Base-by-base conservation (phyloP, 2,329 filamentous ascomycete species). In the Colletotrichum tropicale region DNA sequence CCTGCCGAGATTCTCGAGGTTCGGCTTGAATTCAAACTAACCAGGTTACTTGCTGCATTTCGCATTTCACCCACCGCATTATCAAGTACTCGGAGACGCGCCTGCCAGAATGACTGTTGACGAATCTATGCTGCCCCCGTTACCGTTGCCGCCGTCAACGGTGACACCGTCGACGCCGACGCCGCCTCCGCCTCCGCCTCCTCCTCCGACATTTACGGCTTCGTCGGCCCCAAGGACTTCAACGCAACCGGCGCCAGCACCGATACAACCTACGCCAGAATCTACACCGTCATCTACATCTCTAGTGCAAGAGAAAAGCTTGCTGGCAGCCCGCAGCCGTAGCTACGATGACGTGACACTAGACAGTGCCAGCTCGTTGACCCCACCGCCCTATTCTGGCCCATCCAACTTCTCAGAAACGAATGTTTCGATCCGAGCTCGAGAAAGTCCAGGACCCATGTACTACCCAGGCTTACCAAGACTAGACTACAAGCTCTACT, bases 401-500 rank as follows among this genome's bases (percentile, higher is more conserved):
- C 83, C 84, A 8, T 80, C 78, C 43, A 79, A 72, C 62, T 71
- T 71, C 21, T 77, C 77, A 24, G 76, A 79, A 55, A 55, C 65
- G 43, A 43, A 62, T 38, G 26, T 72, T 56, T 56, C 70, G 43
- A 65, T 61, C 71, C 66, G 75, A 18, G 34, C 61, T 28, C 66
- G 76, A 52, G 32, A 64, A 43, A 43, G 69, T 76, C 26, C 82
- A 24, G 82, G 80, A 15, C 81, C 81, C 5, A 84, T 84, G 56
- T 83, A 82, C 30, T 88, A 89, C 76, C 86, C 87, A 2, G 89
- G 88, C 8, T 85, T 90, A 8, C 88, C 88, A 1, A 80, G 80
- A 26, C 79, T 90, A 18, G 88, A 90, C 81, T 90, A 90, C 81
- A 84, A 86, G n/a, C 84, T 88, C 21, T 91, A 91, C 81, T 83